Evolutionary conservation across 202 grass and related monocot species (phyloP), one percentile per base, ranked within the genome.

Genomic region (Alloteropsis angusta): DNA sequence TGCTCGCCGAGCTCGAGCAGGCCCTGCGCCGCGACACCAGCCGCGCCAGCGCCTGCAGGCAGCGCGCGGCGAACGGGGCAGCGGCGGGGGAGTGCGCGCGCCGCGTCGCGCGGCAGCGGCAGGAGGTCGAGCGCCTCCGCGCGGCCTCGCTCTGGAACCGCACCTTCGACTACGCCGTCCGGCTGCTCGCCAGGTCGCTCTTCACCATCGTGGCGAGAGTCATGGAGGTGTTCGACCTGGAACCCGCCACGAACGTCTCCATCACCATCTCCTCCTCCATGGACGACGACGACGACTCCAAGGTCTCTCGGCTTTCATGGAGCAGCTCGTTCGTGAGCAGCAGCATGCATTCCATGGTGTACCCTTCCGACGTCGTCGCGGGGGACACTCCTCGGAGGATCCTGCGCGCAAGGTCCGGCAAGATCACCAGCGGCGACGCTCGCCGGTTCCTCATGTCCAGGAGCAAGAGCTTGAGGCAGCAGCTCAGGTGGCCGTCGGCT

Each of bases 1-100:
- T 93, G 82, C 86, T 93, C 26, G 62, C 78, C 2, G 90, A 93
- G 61, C 84, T 97, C 4, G 88, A 93, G 62, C 93, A 93, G 80
- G 90, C 36, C 11, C 60, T 79, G 28, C 76, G 71, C 28, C 72
- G 75, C 42, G 47, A 68, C 58, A n/a, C n/a, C n/a, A 47, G 49
- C 58, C 49, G 11, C 49, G 10, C 13, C 70, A 38, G 9, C 48
- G 26, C n/a, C n/a, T n/a, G n/a, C n/a, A 30, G 4, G 23, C n/a
- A 0, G 19, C 42, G 59, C 17, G 9, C 9, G 12, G 38, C 46
- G 17, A 62, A 44, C 9, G 53, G 48, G 1, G 65, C 28, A 2
- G 65, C 28, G 2, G 28, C 28, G 2, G 28, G 25, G 1, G 88
- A 90, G 25, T 69, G 21, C 83, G 82, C 82, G 60, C 79, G 81